These are phyloP conservation scores for Kwoniella mangroviensis DNA, from an alignment of 768 basidiomycete genomes.

Conservation along the genomic window DNA sequence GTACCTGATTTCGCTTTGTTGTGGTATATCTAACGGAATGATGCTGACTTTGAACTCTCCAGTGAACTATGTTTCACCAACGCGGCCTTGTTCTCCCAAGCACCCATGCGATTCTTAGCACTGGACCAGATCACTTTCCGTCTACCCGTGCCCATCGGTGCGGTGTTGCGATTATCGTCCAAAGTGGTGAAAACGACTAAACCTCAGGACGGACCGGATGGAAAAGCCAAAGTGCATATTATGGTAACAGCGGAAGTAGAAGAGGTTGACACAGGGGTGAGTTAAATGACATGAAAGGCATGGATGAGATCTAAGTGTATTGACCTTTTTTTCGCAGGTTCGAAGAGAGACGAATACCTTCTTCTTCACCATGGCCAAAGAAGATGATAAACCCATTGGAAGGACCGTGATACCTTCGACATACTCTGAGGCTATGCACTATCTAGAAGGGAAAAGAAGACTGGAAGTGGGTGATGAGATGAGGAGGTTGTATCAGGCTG, in stretches of 20 bases:
- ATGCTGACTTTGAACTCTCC: conserved; percentile 10
- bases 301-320: neutral
- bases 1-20: neutral
- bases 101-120: conserved; percentile 71
- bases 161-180: conserved; percentile 74
- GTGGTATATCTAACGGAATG: neutral
- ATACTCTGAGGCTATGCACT: conserved; percentile 75
- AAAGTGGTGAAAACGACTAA: conserved; percentile 67
- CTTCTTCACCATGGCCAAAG: conserved; percentile 36
- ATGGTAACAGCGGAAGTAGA: conserved; percentile 57
- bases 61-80: conserved; percentile 74
- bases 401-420: conserved; percentile 43
- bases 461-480: conserved; percentile 74
- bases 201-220: conserved; percentile 53
- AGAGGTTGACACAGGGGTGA: conserved; percentile 68
- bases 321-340: conserved; percentile 20
- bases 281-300: conserved; percentile 44
- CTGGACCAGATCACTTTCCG: conserved; percentile 79
- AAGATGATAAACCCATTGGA: conserved; percentile 43
- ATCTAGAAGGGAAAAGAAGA: conserved; percentile 77
- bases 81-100: conserved; percentile 70
- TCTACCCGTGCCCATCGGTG: conserved; percentile 81
- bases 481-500: conserved; percentile 57
- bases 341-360: conserved; percentile 60
- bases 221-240: conserved; percentile 56